Evolutionary conservation across 2,329 filamentous ascomycete genomes (phyloP).

Genomic region (Monilinia laxa): DNA sequence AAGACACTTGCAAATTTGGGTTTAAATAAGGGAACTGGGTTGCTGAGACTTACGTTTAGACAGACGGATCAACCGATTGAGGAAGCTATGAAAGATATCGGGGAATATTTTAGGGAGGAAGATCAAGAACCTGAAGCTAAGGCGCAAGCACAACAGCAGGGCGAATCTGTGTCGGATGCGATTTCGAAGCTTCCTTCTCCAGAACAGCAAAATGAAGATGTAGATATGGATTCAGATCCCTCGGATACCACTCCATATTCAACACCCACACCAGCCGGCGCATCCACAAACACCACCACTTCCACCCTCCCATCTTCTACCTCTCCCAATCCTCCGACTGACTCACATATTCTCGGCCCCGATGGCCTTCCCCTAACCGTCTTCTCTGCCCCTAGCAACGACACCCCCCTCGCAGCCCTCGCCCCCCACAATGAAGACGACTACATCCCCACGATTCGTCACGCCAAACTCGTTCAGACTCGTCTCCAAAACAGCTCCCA

Average conservation of each 20-base stretch:
- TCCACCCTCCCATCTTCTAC: constrained; percentile 5
- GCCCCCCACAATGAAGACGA: constrained; percentile 67
- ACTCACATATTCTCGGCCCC: constrained; percentile 34
- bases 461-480: constrained; percentile 72
- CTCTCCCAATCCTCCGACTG: constrained; percentile 8
- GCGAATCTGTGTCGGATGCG: constrained; percentile 28
- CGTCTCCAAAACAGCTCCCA: constrained; percentile 60
- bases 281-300: constrained; percentile 14
- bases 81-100: constrained; percentile 81
- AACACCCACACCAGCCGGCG: neutral
- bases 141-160: constrained; percentile 26
- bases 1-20: constrained; percentile 87
- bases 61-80: constrained; percentile 75
- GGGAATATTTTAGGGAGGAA: constrained; percentile 62
- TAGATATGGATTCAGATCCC: constrained; percentile 20
- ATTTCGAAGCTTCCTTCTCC: constrained; percentile 27
- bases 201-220: constrained; percentile 23
- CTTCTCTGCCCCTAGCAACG: constrained; percentile 73
- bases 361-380: constrained; percentile 60
- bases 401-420: constrained; percentile 73
- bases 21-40: constrained; percentile 77
- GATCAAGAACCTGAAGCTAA: constrained; percentile 22
- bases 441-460: constrained; percentile 72
- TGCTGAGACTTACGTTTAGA: constrained; percentile 76
- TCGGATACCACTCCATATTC: constrained; percentile 12